Base-by-base conservation (phyloP, 257 asterid genomes). In the Gentiana dahurica region DNA sequence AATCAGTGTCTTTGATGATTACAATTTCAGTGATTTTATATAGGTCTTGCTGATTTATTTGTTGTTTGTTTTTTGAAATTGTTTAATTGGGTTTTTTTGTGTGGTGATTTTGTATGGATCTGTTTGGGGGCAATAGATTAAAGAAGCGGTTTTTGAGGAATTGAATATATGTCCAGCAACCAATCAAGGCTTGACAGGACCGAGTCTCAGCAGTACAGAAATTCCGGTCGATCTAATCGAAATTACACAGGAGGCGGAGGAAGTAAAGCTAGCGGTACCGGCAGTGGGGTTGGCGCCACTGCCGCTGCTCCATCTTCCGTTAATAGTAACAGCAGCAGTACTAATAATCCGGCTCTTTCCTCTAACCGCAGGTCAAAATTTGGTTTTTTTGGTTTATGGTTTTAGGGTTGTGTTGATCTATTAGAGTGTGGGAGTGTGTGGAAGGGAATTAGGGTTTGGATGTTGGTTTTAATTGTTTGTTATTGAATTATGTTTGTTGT, bases 91-190 rank as follows among this genome's bases (percentile, higher is more conserved):
- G 46, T 41, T 6, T 3, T 3, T 41, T 41, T 67, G 57, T 68
- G 63, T 57, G 73, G 71, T 73, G 79, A 79, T 81, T 66, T 15
- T 15, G 24, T 75, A 80, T 66, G 77, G 83, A 85, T 88, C 84
- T 58, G 49, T 45, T 7, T 41, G 46, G 50, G 67, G 51, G 36
- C 58, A 48, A n/a, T 15, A 59, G 54, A 60, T 56, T 36, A 8
- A 13, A 33, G 46, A 47, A 56, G 71, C 58, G 63, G 71, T 62
- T 62, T 59, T 56, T 51, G 52, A 59, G 75, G 69, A 53, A 54
- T 68, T 64, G 81, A 58, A 69, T 72, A 34, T 65, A 76, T 76
- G 81, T 72, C 74, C 81, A 61, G 66, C 5, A 69, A 69, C 69
- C 81, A 62, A 76, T 68, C 75, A 54, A 72, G 76, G 67, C 47